Percentiles rank a stretch among this genome's conserved stretches.
Evolutionary conservation across 352 stramenopile genomes (phyloP).

Genomic region (Pythium aquatile): DNA sequence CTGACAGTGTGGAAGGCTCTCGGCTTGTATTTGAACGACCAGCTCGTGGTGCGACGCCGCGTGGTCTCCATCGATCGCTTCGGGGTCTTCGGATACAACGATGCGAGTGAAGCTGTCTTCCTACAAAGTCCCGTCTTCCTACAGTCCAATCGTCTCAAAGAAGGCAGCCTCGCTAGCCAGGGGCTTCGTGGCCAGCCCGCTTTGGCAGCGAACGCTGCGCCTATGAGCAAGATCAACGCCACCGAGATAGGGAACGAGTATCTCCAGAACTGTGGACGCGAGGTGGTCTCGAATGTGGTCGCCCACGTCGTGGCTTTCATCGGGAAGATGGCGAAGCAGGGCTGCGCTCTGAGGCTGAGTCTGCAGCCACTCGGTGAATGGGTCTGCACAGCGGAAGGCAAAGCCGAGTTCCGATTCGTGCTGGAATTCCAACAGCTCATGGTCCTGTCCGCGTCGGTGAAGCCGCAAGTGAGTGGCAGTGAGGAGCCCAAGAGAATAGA

Average conservation of each 20-base stretch:
- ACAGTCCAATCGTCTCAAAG: slow-evolving; percentile 42
- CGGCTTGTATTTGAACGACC: slow-evolving; percentile 33
- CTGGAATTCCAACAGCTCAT: slow-evolving; percentile 38
- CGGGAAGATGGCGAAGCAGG: slow-evolving; percentile 40
- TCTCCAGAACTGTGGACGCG: slow-evolving; percentile 40
- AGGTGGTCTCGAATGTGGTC: slow-evolving; percentile 41
- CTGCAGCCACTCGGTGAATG: slow-evolving; percentile 58
- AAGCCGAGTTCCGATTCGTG: slow-evolving; percentile 38
- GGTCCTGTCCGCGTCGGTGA: slow-evolving; percentile 1
- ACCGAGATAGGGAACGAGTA: slow-evolving; percentile 32
- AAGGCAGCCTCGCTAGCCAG: slow-evolving; percentile 21
- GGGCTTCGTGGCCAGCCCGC: slow-evolving; percentile 25
- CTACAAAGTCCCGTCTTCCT: slow-evolving; percentile 42
- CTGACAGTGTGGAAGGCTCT: slow-evolving; percentile 42
- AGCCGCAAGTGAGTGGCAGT: not conserved
- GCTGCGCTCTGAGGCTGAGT: slow-evolving; percentile 33
- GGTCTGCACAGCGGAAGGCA: slow-evolving; percentile 31
- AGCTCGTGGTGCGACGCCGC: slow-evolving; percentile 29
- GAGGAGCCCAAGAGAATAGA: slow-evolving; percentile 9
- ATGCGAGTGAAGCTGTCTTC: slow-evolving; percentile 39
- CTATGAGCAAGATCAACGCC: slow-evolving; percentile 29
- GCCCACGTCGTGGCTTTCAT: slow-evolving; percentile 42
- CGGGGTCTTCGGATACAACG: slow-evolving; percentile 39
- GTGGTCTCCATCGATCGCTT: slow-evolving; percentile 36
- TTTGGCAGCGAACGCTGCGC: slow-evolving; percentile 24